Evolutionary conservation across 768 basidiomycete genomes (phyloP).

Genomic region (Lentinula edodes): DNA sequence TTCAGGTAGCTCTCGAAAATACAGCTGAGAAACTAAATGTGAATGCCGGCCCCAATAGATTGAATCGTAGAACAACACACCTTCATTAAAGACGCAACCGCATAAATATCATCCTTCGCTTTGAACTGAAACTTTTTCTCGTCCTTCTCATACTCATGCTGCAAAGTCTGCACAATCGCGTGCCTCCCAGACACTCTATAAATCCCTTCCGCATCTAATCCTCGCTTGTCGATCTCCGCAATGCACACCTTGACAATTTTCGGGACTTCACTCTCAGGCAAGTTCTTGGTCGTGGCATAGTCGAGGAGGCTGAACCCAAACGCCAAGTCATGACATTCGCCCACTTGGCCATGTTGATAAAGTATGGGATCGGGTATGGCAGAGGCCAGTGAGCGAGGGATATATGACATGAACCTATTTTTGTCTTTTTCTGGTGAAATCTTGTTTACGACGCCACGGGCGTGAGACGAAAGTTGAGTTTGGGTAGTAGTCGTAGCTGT

Average conservation of each 20-base stretch:
- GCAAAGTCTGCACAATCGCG: slow-evolving; percentile 80
- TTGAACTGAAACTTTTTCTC: slow-evolving; percentile 73
- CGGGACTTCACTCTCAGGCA: slow-evolving; percentile 70
- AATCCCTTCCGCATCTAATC: slow-evolving; percentile 74
- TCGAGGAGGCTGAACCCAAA: slow-evolving; percentile 87
- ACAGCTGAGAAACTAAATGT: slow-evolving; percentile 37
- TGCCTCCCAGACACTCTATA: slow-evolving; percentile 83
- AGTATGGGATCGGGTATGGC: slow-evolving; percentile 67
- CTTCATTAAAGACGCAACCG: slow-evolving; percentile 82
- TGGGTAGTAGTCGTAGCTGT: slow-evolving; percentile 78
- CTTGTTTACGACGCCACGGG: slow-evolving; percentile 51
- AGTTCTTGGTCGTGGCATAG: slow-evolving; percentile 76
- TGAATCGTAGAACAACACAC: slow-evolving; percentile 28
- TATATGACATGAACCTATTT: slow-evolving; percentile 45
- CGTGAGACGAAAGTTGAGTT: slow-evolving; percentile 65
- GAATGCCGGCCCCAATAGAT: slow-evolving; percentile 3
- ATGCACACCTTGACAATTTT: slow-evolving; percentile 80
- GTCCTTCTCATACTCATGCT: slow-evolving; percentile 83
- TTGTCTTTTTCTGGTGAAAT: slow-evolving; percentile 73
- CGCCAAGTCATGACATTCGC: slow-evolving; percentile 82
- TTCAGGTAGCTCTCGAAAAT: slow-evolving; percentile 85
- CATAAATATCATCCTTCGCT: slow-evolving; percentile 74
- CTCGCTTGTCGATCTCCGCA: slow-evolving; percentile 75
- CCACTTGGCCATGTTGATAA: slow-evolving; percentile 76
- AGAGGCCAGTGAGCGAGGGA: slow-evolving; percentile 57